Evolutionary conservation across 306 rosid genomes (phyloP), one percentile per base, ranked within the genome.

Genomic region (Potentilla sterilis): DNA sequence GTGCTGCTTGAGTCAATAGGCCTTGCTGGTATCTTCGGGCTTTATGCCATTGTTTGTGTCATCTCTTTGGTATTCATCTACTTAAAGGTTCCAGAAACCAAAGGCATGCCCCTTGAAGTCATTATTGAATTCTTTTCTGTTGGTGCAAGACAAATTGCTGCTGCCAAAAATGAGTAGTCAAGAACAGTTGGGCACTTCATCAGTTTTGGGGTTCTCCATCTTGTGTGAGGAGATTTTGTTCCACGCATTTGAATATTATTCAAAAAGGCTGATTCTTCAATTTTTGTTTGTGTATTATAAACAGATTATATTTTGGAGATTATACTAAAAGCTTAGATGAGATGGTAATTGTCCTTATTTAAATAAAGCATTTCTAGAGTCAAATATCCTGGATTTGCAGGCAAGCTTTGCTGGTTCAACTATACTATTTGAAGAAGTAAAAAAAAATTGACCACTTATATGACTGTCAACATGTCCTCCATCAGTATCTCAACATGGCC

Each of bases 81-180:
- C 79, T 80, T 88, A 77, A 89, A 88, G 87, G 97, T 89, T 61
- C 97, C 97, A 2, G 96, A 92, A 86, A 92, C 97, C 77, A 92
- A 92, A 80, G 96, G 95, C 73, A 92, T 92, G 96, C 97, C 97
- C 58, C 97, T 91, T 10, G 95, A 92, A 84, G 90, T 91, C 82
- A 91, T 91, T 74, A 85, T 89, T 2, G 92, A 91, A 66, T 89
- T 91, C 91, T 92, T 92, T 77, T 72, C 92, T 32, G 85, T 89
- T 49, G 92, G 91, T 38, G 70, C 97, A 11, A 87, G 48, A 81
- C 87, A 89, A 74, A 85, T 78, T 67, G 75, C 83, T 44, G 28
- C 90, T 14, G 82, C 78, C 71, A 87, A 86, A 86, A 70, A 71
- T 10, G 89, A 85, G 81, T 86, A 76, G 79, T 81, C 32, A 40